phyloP scores from a whole-genome alignment of 2,329 filamentous ascomycete genomes.

The Juglanconis sp. region DNA sequence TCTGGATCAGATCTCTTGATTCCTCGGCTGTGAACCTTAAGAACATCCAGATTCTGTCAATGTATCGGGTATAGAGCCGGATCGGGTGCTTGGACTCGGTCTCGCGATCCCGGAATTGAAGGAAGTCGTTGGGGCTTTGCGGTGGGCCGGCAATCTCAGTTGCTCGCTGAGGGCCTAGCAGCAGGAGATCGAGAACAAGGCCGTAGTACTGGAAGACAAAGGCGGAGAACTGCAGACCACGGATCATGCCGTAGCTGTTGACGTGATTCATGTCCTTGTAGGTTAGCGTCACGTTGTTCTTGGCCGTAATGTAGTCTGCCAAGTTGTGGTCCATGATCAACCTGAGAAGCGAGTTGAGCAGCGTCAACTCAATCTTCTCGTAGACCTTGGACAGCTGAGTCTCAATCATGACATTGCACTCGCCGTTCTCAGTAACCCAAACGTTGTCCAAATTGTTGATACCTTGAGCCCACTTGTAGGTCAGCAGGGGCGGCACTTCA shows the following conservation, averaged over 20 bases:
- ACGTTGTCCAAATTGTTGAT: constrained; percentile 97
- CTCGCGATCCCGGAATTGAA: constrained; percentile 91
- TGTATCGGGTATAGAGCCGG: constrained; percentile 94
- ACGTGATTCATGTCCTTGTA: constrained; percentile 99
- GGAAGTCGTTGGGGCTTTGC: constrained; percentile 91
- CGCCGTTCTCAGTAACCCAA: constrained; percentile 89
- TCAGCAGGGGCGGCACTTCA: constrained; percentile 88
- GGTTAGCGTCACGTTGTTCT: constrained; percentile 98
- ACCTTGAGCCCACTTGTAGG: constrained; percentile 98
- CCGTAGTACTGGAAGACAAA: constrained; percentile 99
- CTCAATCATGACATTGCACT: constrained; percentile 98
- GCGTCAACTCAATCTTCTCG: constrained; percentile 95
- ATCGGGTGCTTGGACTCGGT: constrained; percentile 94
- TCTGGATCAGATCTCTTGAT: constrained; percentile 91
- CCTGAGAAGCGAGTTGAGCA: constrained; percentile 87
- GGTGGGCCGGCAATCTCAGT: constrained; percentile 96
- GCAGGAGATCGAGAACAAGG: constrained; percentile 85
- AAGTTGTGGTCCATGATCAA: constrained; percentile 99
- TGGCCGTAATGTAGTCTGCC: constrained; percentile 97
- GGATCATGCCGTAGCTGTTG: constrained; percentile 98
- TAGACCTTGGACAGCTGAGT: constrained; percentile 99
- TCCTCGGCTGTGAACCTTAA: constrained; percentile 91
- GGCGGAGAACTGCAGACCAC: constrained; percentile 93
- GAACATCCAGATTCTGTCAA: constrained; percentile 98
- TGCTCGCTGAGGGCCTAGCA: constrained; percentile 91